phyloP scores from a whole-genome alignment of 2,329 filamentous ascomycete species.

The Dactylellina drechsleri region DNA sequence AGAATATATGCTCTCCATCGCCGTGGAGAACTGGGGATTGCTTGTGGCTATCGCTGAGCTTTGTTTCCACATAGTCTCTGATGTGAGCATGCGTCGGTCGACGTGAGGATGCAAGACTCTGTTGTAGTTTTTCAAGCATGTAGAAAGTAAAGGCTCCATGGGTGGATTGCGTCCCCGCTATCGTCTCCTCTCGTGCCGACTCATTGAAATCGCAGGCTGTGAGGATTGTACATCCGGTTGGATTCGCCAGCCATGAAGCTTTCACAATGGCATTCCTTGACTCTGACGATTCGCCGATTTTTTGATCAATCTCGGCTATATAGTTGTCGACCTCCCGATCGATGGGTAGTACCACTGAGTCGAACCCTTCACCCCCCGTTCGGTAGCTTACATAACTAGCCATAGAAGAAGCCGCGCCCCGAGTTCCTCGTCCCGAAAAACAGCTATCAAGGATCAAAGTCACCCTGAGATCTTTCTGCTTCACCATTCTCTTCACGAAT shows the following conservation, averaged over 20 bases:
- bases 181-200: conserved; percentile 19
- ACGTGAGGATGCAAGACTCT: not conserved
- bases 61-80: conserved; percentile 14
- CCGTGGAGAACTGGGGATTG: conserved; percentile 42
- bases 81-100: conserved; percentile 21
- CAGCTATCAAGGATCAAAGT: conserved; percentile 47
- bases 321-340: conserved; percentile 2
- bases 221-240: conserved; percentile 40
- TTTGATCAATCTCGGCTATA: not conserved
- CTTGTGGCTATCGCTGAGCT: not conserved
- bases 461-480: conserved; percentile 19
- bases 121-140: conserved; percentile 17
- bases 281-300: not conserved
- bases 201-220: conserved; percentile 39
- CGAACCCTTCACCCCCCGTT: not conserved
- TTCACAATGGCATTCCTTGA: conserved; percentile 15
- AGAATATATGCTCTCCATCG: conserved; percentile 36
- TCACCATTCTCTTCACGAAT: conserved; percentile 33
- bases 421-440: conserved; percentile 28
- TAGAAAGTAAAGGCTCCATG: conserved; percentile 33
- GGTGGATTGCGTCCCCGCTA: not conserved
- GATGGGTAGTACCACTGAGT: not conserved
- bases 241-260: conserved; percentile 30
- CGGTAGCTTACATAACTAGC: not conserved
- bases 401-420: not conserved